A percentile compares a stretch with the other conserved stretches of the same genome.
Conservation (phyloP, 1,139 yeast species). For the Blastobotrys petasosporus region DNA sequence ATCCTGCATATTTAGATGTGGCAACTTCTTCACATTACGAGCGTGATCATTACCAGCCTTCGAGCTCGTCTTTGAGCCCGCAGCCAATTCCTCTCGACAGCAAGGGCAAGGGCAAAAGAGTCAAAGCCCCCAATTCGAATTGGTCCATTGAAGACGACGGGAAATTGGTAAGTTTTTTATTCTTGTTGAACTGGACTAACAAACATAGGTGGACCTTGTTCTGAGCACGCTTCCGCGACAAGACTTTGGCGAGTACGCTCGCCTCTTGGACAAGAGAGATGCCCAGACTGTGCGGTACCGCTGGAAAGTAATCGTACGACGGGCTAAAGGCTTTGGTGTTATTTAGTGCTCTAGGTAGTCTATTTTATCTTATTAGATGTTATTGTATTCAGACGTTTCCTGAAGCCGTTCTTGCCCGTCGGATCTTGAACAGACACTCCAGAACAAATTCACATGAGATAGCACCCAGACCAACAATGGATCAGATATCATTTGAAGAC, state of each 20-base stretch:
- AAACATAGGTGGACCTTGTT: constrained; percentile 27
- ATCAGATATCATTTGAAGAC: no score
- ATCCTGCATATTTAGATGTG: no score
- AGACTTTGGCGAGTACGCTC: constrained; percentile 32
- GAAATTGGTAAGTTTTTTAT: constrained; percentile 19
- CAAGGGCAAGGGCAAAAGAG: constrained; percentile 19
- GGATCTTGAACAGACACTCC: no score
- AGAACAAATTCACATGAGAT: no score
- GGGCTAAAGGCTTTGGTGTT: constrained; percentile 26
- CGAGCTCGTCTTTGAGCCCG: background rate
- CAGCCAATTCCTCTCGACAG: constrained; percentile 4
- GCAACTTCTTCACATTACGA: no score
- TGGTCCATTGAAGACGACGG: constrained; percentile 34
- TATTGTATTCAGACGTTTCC: no score
- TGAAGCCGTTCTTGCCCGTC: no score
- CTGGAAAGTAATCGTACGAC: constrained; percentile 33
- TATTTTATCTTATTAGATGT: background rate
- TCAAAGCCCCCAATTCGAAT: constrained; percentile 31
- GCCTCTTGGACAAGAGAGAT: constrained; percentile 31
- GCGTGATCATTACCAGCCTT: no score
- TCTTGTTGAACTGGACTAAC: background rate
- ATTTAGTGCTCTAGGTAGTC: background rate
- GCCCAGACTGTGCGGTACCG: constrained; percentile 34
- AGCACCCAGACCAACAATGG: no score
- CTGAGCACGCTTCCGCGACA: constrained; percentile 32